phyloP scores from a whole-genome alignment of 495 filamentous ascomycete genomes.

The Glutinoglossum americanum region DNA sequence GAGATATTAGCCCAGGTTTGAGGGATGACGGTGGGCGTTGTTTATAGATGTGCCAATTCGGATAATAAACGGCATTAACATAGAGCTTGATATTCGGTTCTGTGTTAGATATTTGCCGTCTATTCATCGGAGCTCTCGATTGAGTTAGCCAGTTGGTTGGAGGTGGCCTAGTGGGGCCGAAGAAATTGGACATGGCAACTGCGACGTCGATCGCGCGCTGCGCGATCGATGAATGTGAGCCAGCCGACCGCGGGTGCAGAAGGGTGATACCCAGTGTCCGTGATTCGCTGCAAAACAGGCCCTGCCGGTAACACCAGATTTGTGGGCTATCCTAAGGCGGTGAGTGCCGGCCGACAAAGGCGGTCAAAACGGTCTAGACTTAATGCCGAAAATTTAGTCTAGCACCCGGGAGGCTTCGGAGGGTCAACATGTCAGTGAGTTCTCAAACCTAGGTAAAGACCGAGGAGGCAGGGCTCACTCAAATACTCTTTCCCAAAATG shows the following conservation, averaged over 20 bases:
- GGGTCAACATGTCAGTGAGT: not conserved
- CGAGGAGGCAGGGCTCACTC: not conserved
- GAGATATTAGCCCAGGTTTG: slow-evolving; percentile 44
- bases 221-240: not conserved
- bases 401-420: not conserved
- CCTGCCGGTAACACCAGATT: not conserved
- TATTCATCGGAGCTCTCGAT: not conserved
- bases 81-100: not conserved
- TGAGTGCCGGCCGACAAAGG: not conserved
- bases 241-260: not conserved
- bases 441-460: not conserved
- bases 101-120: not conserved
- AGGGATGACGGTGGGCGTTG: slow-evolving; percentile 59
- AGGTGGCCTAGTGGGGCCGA: not conserved
- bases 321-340: not conserved
- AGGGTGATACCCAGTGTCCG: not conserved
- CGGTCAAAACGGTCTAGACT: not conserved
- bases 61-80: slow-evolving; percentile 76
- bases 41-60: slow-evolving; percentile 62
- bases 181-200: not conserved
- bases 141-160: not conserved
- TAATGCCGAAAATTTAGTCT: not conserved
- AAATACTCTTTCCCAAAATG: not conserved
- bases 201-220: not conserved
- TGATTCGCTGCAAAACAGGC: not conserved